These are phyloP conservation scores for Pichia sp. DNA, from an alignment of 1,139 yeast species.

Conservation along the genomic window DNA sequence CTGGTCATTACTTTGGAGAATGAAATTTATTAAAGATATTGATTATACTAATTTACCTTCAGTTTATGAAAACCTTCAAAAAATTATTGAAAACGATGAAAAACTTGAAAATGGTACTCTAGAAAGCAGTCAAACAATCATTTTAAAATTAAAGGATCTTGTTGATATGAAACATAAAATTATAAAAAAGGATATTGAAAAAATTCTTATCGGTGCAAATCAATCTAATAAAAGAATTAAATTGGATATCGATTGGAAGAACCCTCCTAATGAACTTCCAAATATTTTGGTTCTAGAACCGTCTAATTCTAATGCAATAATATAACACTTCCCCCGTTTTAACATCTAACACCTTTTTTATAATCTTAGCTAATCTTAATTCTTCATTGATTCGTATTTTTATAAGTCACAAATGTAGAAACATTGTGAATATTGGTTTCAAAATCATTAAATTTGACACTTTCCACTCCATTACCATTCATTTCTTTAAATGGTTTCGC, in stretches of 20 bases:
- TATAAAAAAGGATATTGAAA: slow-evolving; percentile 3
- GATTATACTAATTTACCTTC: slow-evolving; percentile 38
- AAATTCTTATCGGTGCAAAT: neutral
- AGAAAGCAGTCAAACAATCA: neutral
- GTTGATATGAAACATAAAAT: slow-evolving; percentile 8
- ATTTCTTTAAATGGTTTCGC: slow-evolving; percentile 33
- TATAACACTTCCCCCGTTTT: too few relatives aligned
- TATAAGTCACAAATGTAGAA: slow-evolving; percentile 74
- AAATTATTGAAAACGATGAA: slow-evolving; percentile 9
- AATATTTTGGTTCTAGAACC: neutral
- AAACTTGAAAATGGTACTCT: neutral
- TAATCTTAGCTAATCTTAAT: too few relatives aligned
- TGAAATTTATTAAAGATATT: slow-evolving; percentile 41
- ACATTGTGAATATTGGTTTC: slow-evolving; percentile 65
- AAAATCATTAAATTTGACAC: slow-evolving; percentile 66
- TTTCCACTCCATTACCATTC: slow-evolving; percentile 49
- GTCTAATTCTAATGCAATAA: too few relatives aligned
- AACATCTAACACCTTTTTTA: neutral
- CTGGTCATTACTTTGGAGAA: slow-evolving; percentile 58
- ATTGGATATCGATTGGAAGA: slow-evolving; percentile 11
- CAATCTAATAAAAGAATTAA: neutral
- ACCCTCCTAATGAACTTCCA: slow-evolving; percentile 15
- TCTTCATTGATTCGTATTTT: slow-evolving; percentile 13
- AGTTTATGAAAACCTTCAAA: slow-evolving; percentile 16
- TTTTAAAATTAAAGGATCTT: slow-evolving; percentile 6